Base-by-base conservation (phyloP, 345 rosid species). In the Mangifera indica region DNA sequence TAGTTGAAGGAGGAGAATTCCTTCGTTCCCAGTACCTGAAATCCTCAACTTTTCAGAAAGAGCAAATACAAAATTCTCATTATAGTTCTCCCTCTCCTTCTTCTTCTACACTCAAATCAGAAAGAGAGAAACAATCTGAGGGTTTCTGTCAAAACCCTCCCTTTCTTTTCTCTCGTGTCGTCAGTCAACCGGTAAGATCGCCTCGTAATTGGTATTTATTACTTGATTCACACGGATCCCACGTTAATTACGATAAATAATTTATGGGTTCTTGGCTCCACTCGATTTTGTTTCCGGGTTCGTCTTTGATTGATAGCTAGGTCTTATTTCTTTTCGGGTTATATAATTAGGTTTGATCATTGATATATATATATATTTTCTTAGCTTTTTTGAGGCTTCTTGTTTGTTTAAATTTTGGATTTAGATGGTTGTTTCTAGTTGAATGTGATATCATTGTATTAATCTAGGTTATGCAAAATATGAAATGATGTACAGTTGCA, bases 121-220 rank as follows among this genome's bases (percentile, higher is more conserved):
- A 21, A 62, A 53, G 37, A 34, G n/a, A n/a, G n/a, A n/a, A n/a
- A 34, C 42, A 51, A 40, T 22, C 66, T 42, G 32, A 20, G 71
- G 46, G 22, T 29, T 66, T 5, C 26, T 18, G 18, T 52, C 17
- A 34, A 69, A 37, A 37, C 42, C 54, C 72, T 48, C 46, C 18
- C 56, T 6, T 45, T 32, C 52, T 69, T 58, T 44, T 24, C 37
- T 24, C 44, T 56, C 26, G 37, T 52, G 0, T 10, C 51, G 2
- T 49, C 61, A 46, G 10, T 56, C 37, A 42, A 10, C 40, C 18
- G 65, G 56, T 70, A 45, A 70, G 56, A 70, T 57, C 40, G 10
- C 22, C 24, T 6, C 2, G 25, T 17, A 4, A 65, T 18, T 18
- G 1, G 56, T n/a, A n/a, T n/a, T 29, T 45, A 10, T 40, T 55